Base-by-base conservation (phyloP, 805 yeast genomes). In the Kluyveromyces wickerhamii region DNA sequence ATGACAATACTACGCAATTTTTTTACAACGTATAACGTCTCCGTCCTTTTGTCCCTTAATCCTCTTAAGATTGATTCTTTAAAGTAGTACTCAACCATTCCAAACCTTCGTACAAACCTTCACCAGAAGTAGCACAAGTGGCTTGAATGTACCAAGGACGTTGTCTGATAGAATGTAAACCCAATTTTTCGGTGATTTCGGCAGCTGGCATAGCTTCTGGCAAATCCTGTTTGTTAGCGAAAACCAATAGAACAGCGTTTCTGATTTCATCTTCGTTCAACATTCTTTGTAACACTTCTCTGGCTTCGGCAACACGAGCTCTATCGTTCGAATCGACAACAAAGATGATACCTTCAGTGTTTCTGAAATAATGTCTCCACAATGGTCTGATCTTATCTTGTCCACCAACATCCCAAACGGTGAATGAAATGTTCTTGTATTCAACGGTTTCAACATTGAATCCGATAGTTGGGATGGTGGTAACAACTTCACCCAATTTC, bases 341-440 rank as follows among this genome's bases (percentile, higher is more conserved):
- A 62, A 88, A 89, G 63, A 89, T 88, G 61, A 89, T 85, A 72
- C 96, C 96, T 68, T 89, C 96, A 43, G 96, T 87, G 76, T 89
- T 89, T 70, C 89, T 95, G 84, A 79, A 89, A 66, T 89, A 89
- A 69, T 89, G 94, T 77, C 96, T 83, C 97, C 97, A 89, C 66
- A 89, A 72, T 41, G 97, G 96, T 71, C 97, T 84, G 60, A 89
- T 89, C 71, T 88, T 88, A 67, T 87, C 96, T 73, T 89, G 97
- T 77, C 97, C 97, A 82, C 97, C 97, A 53, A 88, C 96, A 77
- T 89, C 97, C 97, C 96, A 87, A 47, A 87, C 96, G 41, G 95
- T 86, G 71, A 87, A 87, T 28, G 94, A 81, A 65, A 87, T 85
- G 79, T 87, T 87, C 72, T 87, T 87, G 74, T 87, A 86, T 72